Conservation (phyloP, 2,329 filamentous ascomycete species). For the Didymella segeticola region DNA sequence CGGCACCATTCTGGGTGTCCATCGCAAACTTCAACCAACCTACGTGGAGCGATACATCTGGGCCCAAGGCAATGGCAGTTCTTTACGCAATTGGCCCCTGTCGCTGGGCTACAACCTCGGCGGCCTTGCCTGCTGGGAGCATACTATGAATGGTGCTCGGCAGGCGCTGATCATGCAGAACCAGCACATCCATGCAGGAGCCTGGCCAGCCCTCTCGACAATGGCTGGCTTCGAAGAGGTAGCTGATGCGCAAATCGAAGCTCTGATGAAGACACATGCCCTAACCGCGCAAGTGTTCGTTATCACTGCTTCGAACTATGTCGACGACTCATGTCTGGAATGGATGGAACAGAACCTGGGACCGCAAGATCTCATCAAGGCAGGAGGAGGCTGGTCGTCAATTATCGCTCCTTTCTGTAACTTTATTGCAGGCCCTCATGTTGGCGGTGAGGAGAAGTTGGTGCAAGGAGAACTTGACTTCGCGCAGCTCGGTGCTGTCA, state of each 20-base stretch:
- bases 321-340: conserved; percentile 51
- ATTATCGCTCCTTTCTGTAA: conserved; percentile 47
- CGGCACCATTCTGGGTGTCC: conserved; percentile 45
- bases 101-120: conserved; percentile 45
- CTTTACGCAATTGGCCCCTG: conserved; percentile 40
- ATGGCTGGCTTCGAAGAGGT: conserved; percentile 51
- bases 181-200: conserved; percentile 47
- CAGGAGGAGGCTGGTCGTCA: conserved; percentile 46
- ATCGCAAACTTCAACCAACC: conserved; percentile 49
- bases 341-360: conserved; percentile 51
- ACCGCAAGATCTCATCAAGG: conserved; percentile 42
- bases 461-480: conserved; percentile 48
- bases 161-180: conserved; percentile 45
- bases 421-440: conserved; percentile 45
- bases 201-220: conserved; percentile 49
- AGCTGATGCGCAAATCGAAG: conserved; percentile 56
- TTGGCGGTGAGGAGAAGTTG: conserved; percentile 43
- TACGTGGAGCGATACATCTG: conserved; percentile 46
- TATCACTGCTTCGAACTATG: conserved; percentile 52
- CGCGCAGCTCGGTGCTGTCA: conserved; percentile 39
- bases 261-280: conserved; percentile 56
- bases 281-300: conserved; percentile 56
- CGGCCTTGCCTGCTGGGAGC: conserved; percentile 48
- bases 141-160: conserved; percentile 49
- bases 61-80: conserved; percentile 45